These are phyloP conservation scores for Clohesyomyces aquaticus DNA, from an alignment of 495 filamentous ascomycete genomes.

Conservation along the genomic window DNA sequence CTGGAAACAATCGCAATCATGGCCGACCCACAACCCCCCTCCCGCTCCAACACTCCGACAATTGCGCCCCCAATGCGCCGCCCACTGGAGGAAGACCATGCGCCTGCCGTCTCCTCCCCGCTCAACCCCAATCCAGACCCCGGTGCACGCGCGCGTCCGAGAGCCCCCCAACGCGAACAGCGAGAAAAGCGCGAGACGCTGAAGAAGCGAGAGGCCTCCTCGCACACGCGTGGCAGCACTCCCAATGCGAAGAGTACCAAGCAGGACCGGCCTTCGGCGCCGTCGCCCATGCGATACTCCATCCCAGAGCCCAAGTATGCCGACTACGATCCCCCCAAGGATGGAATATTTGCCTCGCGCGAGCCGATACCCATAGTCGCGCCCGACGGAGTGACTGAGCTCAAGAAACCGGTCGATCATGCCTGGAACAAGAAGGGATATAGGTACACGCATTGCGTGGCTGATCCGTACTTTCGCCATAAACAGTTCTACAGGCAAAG, in stretches of 20 bases:
- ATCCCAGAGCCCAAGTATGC: slow-evolving; percentile 43
- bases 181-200: slow-evolving; percentile 50
- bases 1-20: slow-evolving; percentile 23
- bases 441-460: slow-evolving; percentile 87
- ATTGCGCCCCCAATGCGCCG: slow-evolving; percentile 30
- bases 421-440: slow-evolving; percentile 90
- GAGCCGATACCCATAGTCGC: slow-evolving; percentile 47
- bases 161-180: slow-evolving; percentile 46
- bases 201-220: slow-evolving; percentile 50
- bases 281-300: slow-evolving; percentile 49
- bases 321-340: slow-evolving; percentile 48
- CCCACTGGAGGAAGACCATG: slow-evolving; percentile 44
- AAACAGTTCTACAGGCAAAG: slow-evolving; percentile 88
- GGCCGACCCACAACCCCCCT: slow-evolving; percentile 33
- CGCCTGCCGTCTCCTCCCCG: slow-evolving; percentile 47
- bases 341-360: slow-evolving; percentile 45
- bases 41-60: slow-evolving; percentile 38
- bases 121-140: slow-evolving; percentile 46
- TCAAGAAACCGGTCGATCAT: slow-evolving; percentile 49
- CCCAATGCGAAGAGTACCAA: slow-evolving; percentile 42
- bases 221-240: slow-evolving; percentile 38
- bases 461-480: slow-evolving; percentile 81
- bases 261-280: slow-evolving; percentile 32
- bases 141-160: slow-evolving; percentile 35
- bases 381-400: slow-evolving; percentile 44